Conservation (phyloP, 208 protist genomes). For the Giardia duodenalis region DNA sequence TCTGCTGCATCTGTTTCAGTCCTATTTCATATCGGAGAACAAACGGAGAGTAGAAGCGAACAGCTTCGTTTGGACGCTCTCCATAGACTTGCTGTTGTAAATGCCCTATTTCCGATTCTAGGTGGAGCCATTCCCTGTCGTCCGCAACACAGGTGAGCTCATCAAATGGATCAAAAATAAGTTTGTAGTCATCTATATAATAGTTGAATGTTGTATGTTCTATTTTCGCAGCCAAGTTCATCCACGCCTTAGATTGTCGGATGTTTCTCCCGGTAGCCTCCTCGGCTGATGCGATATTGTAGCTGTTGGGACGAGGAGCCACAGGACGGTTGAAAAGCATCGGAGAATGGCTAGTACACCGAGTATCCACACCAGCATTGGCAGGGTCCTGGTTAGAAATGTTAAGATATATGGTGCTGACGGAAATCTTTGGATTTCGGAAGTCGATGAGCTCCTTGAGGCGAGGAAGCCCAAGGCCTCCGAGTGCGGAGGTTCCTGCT, state of each 20-base stretch:
- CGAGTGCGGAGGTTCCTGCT: slow-evolving; percentile 93
- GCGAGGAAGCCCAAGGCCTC: slow-evolving; percentile 95
- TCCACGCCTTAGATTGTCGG: slow-evolving; percentile 29
- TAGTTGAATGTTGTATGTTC: slow-evolving; percentile 89
- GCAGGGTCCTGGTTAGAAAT: slow-evolving; percentile 48
- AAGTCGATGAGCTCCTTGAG: slow-evolving; percentile 97
- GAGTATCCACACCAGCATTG: slow-evolving; percentile 66
- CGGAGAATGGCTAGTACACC: slow-evolving; percentile 60
- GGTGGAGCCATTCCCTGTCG: not conserved
- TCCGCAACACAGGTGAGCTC: not conserved
- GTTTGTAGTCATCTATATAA: slow-evolving; percentile 27
- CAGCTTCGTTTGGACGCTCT: not conserved
- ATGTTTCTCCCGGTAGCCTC: not conserved
- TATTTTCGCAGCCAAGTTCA: slow-evolving; percentile 33
- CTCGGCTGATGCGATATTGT: slow-evolving; percentile 32
- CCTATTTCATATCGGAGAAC: not conserved
- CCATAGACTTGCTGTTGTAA: not conserved
- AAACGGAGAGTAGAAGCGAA: slow-evolving; percentile 15
- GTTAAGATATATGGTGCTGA: slow-evolving; percentile 71
- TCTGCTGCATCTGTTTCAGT: not conserved
- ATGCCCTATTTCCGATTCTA: not conserved
- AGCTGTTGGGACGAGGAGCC: slow-evolving; percentile 66
- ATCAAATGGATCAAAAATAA: slow-evolving; percentile 17
- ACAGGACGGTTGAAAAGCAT: slow-evolving; percentile 74
- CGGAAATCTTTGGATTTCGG: slow-evolving; percentile 74